Evolutionary conservation across 306 rosid genomes (phyloP), one percentile per base, ranked within the genome.

Genomic region (Cicer yamashitae): DNA sequence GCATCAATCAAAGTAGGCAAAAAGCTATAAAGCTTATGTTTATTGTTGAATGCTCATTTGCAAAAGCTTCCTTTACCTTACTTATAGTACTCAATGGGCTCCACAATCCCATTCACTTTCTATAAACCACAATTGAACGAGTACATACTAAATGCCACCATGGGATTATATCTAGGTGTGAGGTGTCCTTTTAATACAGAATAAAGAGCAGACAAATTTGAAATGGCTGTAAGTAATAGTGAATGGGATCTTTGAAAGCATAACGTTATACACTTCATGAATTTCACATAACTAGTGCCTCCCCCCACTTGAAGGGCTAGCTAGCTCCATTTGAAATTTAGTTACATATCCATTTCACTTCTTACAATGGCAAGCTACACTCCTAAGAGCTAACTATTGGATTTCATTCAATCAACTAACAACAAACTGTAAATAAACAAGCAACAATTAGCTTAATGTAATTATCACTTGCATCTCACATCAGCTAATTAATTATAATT

Each of bases 61-160:
- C 88, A 88, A 86, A 88, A 86, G 77, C 84, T 82, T 84, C 76
- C 88, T 30, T 30, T 3, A 30, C 37, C 37, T 30, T 30, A 30
- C 57, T 74, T 73, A 80, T 86, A 87, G 84, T 89, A 92, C 91
- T 82, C 75, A 4, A 1, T 86, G 92, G 98, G 89, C 85, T 83
- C 98, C 89, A 86, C 97, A 44, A 51, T 59, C 41, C 5, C 37
- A 30, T 30, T 3, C 37, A 30, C 30, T 25, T 25, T 25, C 30
- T 25, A 25, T 25, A 25, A 25, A 25, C 30, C 30, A 25, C 37
- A 30, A 30, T 30, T 30, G 37, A 30, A 30, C 37, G 37, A 30
- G 37, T 30, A 30, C 5, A 30, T 30, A 30, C 37, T 4, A 30
- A 30, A 30, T 30, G 37, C 37, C 37, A 30, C 2, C 1, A 17